Base-by-base conservation (phyloP, 805 yeast species). In the Torulaspora delbrueckii region DNA sequence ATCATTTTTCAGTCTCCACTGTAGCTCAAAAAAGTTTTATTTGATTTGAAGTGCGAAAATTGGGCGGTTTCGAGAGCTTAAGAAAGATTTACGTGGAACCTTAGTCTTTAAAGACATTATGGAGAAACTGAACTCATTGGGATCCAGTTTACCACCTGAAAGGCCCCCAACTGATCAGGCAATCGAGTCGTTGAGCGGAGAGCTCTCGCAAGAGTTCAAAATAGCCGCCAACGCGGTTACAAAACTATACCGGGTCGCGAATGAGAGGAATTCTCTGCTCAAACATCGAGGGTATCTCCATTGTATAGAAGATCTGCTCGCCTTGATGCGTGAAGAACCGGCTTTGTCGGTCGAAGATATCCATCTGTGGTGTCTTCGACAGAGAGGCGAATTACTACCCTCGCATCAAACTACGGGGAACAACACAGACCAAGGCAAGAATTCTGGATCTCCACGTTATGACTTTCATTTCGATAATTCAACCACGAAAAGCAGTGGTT, bases 211-310 rank as follows among this genome's bases (percentile, higher is more conserved):
- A 36, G 85, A 82, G 54, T 84, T 84, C 67, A 82, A 81, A 61
- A 73, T 72, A 45, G 89, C 89, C 22, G 90, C 90, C 38, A 77
- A 81, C 51, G 76, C 86, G 6, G 86, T 84, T 24, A 83, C 89
- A 12, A 75, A 82, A 10, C 67, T 84, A 24, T 84, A 84, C 54
- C 65, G 86, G 36, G 62, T 81, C 4, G 77, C 86, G 7, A 79
- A 77, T 50, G 73, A 75, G 40, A 72, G 79, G 40, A 74, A 68
- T 36, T 66, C 77, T 4, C 57, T 81, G 24, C 58, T 75, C 23
- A 72, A 72, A 36, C 76, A 77, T 45, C 74, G 72, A 47, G 90
- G 89, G 2, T 84, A 83, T 56, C 54, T 81, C 38, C 75, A 75
- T 25, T 82, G 87, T 56, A 50, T 84, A 3, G 79, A 81, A 47